These are phyloP conservation scores for Tuber magnatum DNA, from an alignment of 495 filamentous ascomycete species.

Conservation along the genomic window DNA sequence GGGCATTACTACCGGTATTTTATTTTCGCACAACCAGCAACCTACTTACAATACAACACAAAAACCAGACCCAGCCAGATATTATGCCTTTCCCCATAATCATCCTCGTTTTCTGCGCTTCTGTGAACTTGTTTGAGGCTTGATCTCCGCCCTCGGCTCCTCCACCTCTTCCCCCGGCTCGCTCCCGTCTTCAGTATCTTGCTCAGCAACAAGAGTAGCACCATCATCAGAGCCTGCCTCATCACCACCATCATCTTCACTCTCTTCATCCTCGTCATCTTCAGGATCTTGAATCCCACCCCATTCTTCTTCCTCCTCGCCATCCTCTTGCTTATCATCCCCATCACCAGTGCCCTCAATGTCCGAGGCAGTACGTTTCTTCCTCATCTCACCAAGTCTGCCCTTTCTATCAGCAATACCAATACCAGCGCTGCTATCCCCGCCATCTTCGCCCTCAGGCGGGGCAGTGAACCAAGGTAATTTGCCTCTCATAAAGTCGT, in stretches of 20 bases:
- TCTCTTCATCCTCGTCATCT: constrained; percentile 47
- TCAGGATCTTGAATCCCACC: constrained; percentile 41
- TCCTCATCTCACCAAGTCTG: constrained; percentile 54
- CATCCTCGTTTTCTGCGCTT: constrained; percentile 27
- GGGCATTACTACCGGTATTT: background rate
- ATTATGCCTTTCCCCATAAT: background rate
- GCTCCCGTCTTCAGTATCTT: constrained; percentile 47
- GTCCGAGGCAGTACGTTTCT: constrained; percentile 53
- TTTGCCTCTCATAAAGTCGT: constrained; percentile 91
- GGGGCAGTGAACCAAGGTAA: constrained; percentile 90
- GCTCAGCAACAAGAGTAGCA: constrained; percentile 49
- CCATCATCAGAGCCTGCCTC: constrained; percentile 39
- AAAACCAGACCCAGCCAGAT: background rate
- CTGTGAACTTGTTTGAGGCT: constrained; percentile 12
- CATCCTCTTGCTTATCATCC: constrained; percentile 38
- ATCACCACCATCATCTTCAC: constrained; percentile 41
- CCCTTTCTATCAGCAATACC: constrained; percentile 51
- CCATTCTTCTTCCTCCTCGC: constrained; percentile 36
- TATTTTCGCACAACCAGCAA: background rate
- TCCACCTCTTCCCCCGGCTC: constrained; percentile 42
- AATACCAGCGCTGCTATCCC: constrained; percentile 50
- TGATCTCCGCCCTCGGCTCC: constrained; percentile 38
- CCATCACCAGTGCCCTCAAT: constrained; percentile 35
- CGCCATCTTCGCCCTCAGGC: constrained; percentile 53
- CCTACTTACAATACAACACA: background rate